Base-by-base conservation (phyloP, 2,329 filamentous ascomycete genomes). In the Aureobasidium sp. region DNA sequence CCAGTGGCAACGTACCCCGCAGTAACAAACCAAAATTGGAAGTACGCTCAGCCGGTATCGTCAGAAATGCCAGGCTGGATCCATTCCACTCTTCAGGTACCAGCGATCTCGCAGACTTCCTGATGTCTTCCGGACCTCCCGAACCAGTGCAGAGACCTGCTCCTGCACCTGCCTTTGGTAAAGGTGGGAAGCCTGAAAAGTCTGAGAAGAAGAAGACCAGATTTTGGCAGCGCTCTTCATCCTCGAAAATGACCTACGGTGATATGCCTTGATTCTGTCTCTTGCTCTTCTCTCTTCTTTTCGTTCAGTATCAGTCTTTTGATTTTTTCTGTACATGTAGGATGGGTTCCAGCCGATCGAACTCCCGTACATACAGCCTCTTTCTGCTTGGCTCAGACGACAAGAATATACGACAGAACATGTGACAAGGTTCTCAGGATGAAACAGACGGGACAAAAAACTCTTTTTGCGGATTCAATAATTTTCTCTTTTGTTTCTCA, bases 41-140 rank as follows among this genome's bases (percentile, higher is more conserved):
- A 50, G 55, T 65, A 15, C 66, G 68, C 20, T 63, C 58, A 15
- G 61, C 67, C 10, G 67, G 61, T 31, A 75, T 77, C 55, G 71
- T 74, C 23, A 71, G 75, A 4, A 70, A 69, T 38, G 47, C 66
- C 25, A 64, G 67, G 16, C 50, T 61, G 25, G 66, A 76, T 23
- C 75, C 76, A 9, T 74, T 69, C 51, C 64, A 71, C 25, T 67
- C 65, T 18, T 70, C 59, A 5, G 67, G 71, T 1, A 81, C 79
- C 3, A 77, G 75, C 45, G 80, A 82, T 64, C 71, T 82, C 38
- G 80, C 80, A 3, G 80, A 82, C 62, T 83, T 83, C 67, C 66
- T 83, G 45, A 75, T 75, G 38, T 78, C 76, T 36, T 80, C 77
- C 1, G 81, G 78, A 0, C 81, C 81, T 18, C 68, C 68, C 6